These are phyloP conservation scores for Phytophthora macrochlamydospora DNA, from an alignment of 352 stramenopile species.

Conservation along the genomic window DNA sequence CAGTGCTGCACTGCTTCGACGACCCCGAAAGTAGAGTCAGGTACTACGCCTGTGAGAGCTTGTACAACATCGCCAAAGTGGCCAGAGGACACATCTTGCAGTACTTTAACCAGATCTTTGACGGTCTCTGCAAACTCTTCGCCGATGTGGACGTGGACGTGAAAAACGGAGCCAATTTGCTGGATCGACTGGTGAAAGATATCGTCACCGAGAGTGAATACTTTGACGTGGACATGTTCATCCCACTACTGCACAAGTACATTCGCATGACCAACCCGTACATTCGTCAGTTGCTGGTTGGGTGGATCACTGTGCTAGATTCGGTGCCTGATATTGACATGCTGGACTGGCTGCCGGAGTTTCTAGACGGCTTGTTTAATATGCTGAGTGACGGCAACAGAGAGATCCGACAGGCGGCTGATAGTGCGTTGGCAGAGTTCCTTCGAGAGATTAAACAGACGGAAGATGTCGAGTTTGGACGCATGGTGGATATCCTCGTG, in stretches of 20 bases:
- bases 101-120: slow-evolving; percentile 99
- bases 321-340: slow-evolving; percentile 99
- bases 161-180: slow-evolving; percentile 95
- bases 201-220: slow-evolving; percentile 98
- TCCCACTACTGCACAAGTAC: slow-evolving; percentile 99
- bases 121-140: slow-evolving; percentile 96
- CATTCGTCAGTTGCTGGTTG: slow-evolving; percentile 97
- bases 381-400: slow-evolving; percentile 99
- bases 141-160: slow-evolving; percentile 99
- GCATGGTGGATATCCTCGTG: slow-evolving; percentile 98
- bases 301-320: slow-evolving; percentile 99
- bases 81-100: slow-evolving; percentile 93
- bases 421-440: slow-evolving; percentile 95
- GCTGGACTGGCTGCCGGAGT: slow-evolving; percentile 97
- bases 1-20: slow-evolving; percentile 99
- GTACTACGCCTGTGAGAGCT: slow-evolving; percentile 99
- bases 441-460: slow-evolving; percentile 96
- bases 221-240: slow-evolving; percentile 99
- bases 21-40: slow-evolving; percentile 97
- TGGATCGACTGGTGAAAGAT: slow-evolving; percentile 96
- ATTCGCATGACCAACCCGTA: slow-evolving; percentile 99
- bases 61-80: slow-evolving; percentile 99
- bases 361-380: slow-evolving; percentile 99
- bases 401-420: slow-evolving; percentile 97
- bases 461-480: slow-evolving; percentile 96